Evolutionary conservation across 2,329 filamentous ascomycete species (phyloP).

Genomic region (Zymoseptoria brevis): DNA sequence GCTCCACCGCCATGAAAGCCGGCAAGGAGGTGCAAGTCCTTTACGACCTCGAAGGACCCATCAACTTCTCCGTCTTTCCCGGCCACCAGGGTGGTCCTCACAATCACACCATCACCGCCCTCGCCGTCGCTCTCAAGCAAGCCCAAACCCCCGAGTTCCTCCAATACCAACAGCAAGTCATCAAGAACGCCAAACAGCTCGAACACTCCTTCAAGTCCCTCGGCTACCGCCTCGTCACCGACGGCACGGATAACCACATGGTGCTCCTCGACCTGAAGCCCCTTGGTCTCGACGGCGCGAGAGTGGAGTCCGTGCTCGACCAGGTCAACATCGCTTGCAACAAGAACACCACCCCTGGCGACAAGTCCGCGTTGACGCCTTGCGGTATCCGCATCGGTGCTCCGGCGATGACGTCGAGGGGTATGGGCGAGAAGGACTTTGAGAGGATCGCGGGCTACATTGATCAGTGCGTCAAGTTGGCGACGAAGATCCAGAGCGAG

Average conservation of each 20-base stretch:
- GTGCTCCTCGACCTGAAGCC: conserved; percentile 90
- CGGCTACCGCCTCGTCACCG: conserved; percentile 88
- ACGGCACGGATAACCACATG: conserved; percentile 96
- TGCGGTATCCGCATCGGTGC: conserved; percentile 93
- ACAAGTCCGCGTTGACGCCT: conserved; percentile 93
- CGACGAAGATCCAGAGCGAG: conserved; percentile 73
- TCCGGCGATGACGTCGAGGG: conserved; percentile 93
- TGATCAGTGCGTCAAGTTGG: conserved; percentile 78
- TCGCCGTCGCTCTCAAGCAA: conserved; percentile 92
- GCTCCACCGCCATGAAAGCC: conserved; percentile 80
- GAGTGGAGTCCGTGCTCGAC: conserved; percentile 92
- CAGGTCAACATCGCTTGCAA: conserved; percentile 99
- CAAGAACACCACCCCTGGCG: conserved; percentile 97
- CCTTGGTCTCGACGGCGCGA: conserved; percentile 73
- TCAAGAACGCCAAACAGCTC: conserved; percentile 87
- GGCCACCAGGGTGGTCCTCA: conserved; percentile 97
- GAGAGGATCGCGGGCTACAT: conserved; percentile 85
- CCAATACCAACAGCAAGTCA: conserved; percentile 84
- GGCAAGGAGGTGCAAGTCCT: conserved; percentile 66
- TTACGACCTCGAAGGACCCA: conserved; percentile 90
- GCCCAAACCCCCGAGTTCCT: conserved; percentile 85
- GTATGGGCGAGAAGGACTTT: conserved; percentile 88
- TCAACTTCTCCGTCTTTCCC: conserved; percentile 99
- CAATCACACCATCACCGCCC: conserved; percentile 98
- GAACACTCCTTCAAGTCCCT: conserved; percentile 69